These are phyloP conservation scores for Stemphylium lycopersici DNA, from an alignment of 2,329 filamentous ascomycete genomes.

Conservation along the genomic window DNA sequence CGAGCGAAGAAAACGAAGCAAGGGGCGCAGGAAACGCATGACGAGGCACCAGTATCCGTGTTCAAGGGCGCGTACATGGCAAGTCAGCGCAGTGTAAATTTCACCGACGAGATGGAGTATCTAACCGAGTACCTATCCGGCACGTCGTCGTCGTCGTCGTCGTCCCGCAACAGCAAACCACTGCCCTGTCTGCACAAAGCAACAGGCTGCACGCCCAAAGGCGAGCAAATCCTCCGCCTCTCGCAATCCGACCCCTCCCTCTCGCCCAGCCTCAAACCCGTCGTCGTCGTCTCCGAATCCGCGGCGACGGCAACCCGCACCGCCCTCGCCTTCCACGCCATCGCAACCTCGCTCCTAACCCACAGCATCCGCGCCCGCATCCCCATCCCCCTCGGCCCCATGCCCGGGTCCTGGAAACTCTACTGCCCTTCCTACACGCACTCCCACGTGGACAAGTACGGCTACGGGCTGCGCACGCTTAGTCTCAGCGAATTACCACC, in stretches of 20 bases:
- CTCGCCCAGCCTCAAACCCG: constrained; percentile 1
- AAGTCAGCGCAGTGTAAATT: constrained; percentile 31
- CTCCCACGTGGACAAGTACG: constrained; percentile 38
- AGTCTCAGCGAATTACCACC: constrained; percentile 10
- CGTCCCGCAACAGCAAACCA: constrained; percentile 8
- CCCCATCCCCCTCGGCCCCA: constrained; percentile 32
- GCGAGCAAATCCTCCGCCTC: constrained; percentile 30
- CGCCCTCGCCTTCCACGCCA: neutral
- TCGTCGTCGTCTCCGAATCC: constrained; percentile 1
- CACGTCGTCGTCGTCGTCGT: constrained; percentile 18
- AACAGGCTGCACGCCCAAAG: constrained; percentile 37
- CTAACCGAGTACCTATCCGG: constrained; percentile 11
- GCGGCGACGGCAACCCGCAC: constrained; percentile 6
- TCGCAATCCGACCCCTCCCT: constrained; percentile 10
- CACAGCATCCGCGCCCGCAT: constrained; percentile 25
- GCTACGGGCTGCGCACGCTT: constrained; percentile 33
- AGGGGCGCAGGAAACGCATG: constrained; percentile 13
- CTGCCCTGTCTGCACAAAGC: constrained; percentile 35
- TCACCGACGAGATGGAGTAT: constrained; percentile 32
- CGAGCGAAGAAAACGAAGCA: constrained; percentile 13
- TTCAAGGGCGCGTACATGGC: constrained; percentile 26
- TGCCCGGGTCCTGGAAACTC: constrained; percentile 35
- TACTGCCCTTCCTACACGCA: constrained; percentile 36
- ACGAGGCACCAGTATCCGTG: constrained; percentile 19
- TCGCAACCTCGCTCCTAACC: constrained; percentile 23